Evolutionary conservation across 345 rosid species (phyloP).

Genomic region (Pistacia vera): DNA sequence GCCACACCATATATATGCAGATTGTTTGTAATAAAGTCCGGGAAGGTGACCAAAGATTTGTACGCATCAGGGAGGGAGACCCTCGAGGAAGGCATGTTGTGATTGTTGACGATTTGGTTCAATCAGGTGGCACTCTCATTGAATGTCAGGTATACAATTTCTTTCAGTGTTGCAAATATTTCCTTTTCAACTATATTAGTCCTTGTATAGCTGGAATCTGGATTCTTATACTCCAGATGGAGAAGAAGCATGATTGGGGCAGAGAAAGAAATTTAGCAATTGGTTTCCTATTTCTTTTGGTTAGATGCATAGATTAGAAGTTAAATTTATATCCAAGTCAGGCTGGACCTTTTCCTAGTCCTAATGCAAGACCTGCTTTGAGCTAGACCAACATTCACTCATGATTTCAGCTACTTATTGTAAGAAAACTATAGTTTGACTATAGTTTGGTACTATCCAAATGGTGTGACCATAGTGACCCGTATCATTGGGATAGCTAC

Average conservation of each 20-base stretch:
- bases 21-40: slow-evolving; percentile 96
- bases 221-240: background rate
- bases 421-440: too few relatives aligned
- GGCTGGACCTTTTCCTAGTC: background rate
- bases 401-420: background rate
- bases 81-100: slow-evolving; percentile 88
- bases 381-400: background rate
- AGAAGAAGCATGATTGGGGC: background rate
- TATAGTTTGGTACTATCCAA: too few relatives aligned
- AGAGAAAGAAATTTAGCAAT: background rate
- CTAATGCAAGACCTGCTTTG: background rate
- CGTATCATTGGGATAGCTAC: too few relatives aligned
- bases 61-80: slow-evolving; percentile 90
- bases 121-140: slow-evolving; percentile 91
- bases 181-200: slow-evolving; percentile 12
- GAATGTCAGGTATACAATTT: slow-evolving; percentile 84
- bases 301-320: background rate
- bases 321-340: background rate
- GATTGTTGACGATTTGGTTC: slow-evolving; percentile 96
- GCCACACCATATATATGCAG: slow-evolving; percentile 35
- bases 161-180: background rate
- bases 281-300: background rate
- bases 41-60: slow-evolving; percentile 83
- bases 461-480: too few relatives aligned
- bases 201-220: background rate